A percentile compares a stretch with the other conserved stretches of the same genome.
Evolutionary conservation across 805 yeast species (phyloP).

Genomic region (Cephaloascus albidus): DNA sequence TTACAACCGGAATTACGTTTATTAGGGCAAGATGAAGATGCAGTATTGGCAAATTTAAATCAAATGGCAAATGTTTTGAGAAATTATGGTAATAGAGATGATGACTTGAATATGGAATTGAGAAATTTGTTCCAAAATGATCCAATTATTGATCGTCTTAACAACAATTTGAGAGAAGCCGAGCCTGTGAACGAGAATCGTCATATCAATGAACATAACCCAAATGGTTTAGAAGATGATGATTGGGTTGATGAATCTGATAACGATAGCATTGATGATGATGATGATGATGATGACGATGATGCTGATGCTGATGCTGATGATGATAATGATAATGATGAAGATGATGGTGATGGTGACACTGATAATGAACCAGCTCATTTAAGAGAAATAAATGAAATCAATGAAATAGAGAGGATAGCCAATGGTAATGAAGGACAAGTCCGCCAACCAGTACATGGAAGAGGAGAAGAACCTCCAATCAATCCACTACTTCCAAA

Average conservation of each 20-base stretch:
- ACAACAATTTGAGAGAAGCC: constrained; percentile 6
- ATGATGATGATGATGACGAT: constrained; percentile 2
- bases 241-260: not conserved
- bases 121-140: not conserved
- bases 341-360: not conserved
- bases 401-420: not conserved
- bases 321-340: not conserved
- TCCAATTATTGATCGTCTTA: not conserved
- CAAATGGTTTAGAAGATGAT: not conserved
- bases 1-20: no score
- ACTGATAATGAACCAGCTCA: not conserved
- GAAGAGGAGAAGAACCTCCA: not conserved
- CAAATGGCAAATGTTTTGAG: not conserved
- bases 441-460: no score
- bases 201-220: not conserved
- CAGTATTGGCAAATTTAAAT: not conserved
- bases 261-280: constrained; percentile 1
- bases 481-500: not conserved
- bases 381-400: not conserved
- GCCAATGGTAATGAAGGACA: not conserved
- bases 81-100: not conserved
- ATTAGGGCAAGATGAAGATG: not conserved
- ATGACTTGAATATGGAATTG: not conserved
- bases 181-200: constrained; percentile 1
- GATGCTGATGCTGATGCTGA: constrained; percentile 4